Percentiles rank a stretch among this genome's conserved stretches.
Evolutionary conservation across 352 stramenopile genomes (phyloP).

Genomic region (Globisporangium abappressorium): DNA sequence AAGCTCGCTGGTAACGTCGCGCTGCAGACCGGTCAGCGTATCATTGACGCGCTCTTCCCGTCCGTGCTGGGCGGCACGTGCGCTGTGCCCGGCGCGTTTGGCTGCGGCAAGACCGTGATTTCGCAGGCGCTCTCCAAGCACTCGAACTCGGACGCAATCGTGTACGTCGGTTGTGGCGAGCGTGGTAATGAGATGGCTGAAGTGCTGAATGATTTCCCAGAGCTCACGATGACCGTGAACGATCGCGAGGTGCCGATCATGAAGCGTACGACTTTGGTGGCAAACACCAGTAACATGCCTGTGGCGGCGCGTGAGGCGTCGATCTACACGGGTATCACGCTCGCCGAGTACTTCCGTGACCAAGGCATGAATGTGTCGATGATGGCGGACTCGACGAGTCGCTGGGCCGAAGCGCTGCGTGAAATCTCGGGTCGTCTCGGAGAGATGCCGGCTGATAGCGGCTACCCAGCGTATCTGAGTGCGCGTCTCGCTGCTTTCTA

Average conservation of each 20-base stretch:
- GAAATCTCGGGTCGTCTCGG: constrained; percentile 99
- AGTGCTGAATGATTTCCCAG: constrained; percentile 99
- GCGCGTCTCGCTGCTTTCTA: constrained; percentile 99
- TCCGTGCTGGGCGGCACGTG: constrained; percentile 98
- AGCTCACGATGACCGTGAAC: constrained; percentile 98
- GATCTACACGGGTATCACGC: constrained; percentile 99
- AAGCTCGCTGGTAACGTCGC: constrained; percentile 98
- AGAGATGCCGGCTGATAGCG: constrained; percentile 99
- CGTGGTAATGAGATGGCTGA: constrained; percentile 99
- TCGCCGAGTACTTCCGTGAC: constrained; percentile 99
- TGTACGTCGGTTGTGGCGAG: constrained; percentile 99
- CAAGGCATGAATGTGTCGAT: constrained; percentile 99
- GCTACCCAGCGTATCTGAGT: constrained; percentile 97
- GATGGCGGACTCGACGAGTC: constrained; percentile 99
- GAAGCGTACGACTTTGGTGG: constrained; percentile 99
- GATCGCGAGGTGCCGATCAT: constrained; percentile 98
- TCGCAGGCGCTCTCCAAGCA: constrained; percentile 99
- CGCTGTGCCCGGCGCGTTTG: constrained; percentile 98
- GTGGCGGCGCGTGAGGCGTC: constrained; percentile 99
- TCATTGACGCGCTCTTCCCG: constrained; percentile 99
- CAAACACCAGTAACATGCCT: constrained; percentile 99
- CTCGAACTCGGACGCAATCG: constrained; percentile 98
- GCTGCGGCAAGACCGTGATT: constrained; percentile 99
- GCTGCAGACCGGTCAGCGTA: constrained; percentile 97
- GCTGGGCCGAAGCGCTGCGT: constrained; percentile 99